Percentiles rank a stretch among this genome's conserved stretches.
phyloP scores from a whole-genome alignment of 106 monocot species.

The Posidonia australis region DNA sequence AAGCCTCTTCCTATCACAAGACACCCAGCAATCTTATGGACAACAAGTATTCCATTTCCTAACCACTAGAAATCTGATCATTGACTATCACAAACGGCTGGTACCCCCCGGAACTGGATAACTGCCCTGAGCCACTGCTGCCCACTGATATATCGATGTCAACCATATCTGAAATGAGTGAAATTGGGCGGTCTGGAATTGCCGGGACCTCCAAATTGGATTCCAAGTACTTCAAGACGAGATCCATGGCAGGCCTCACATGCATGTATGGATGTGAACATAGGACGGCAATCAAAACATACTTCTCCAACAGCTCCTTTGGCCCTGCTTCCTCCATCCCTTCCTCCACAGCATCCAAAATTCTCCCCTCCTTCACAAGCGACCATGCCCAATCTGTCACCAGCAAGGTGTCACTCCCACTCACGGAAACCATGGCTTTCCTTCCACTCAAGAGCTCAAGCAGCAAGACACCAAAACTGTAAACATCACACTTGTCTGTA shows the following conservation, averaged over 20 bases:
- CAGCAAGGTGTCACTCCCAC: conserved; percentile 33
- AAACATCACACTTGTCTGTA: conserved; percentile 92
- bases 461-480: conserved; percentile 78
- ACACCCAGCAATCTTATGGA: too few species aligned
- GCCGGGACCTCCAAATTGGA: conserved; percentile 32
- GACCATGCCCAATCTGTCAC: conserved; percentile 90
- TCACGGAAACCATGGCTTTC: conserved; percentile 47
- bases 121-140: conserved; percentile 56
- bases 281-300: conserved; percentile 67
- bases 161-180: conserved; percentile 40
- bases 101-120: conserved; percentile 46
- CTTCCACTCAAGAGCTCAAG: conserved; percentile 89
- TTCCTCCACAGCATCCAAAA: conserved; percentile 63
- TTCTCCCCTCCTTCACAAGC: conserved; percentile 41
- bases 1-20: too few species aligned
- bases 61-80: too few species aligned
- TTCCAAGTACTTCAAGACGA: conserved; percentile 71
- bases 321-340: conserved; percentile 60
- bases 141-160: conserved; percentile 73
- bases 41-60: too few species aligned
- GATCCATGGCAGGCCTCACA: conserved; percentile 86
- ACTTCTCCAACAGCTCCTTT: conserved; percentile 61
- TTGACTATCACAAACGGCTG: conserved; percentile 40
- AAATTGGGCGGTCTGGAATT: conserved; percentile 71
- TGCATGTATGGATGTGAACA: conserved; percentile 82